These are phyloP conservation scores for Leptoxyphium fumago DNA, from an alignment of 2,329 filamentous ascomycete species.

Conservation along the genomic window DNA sequence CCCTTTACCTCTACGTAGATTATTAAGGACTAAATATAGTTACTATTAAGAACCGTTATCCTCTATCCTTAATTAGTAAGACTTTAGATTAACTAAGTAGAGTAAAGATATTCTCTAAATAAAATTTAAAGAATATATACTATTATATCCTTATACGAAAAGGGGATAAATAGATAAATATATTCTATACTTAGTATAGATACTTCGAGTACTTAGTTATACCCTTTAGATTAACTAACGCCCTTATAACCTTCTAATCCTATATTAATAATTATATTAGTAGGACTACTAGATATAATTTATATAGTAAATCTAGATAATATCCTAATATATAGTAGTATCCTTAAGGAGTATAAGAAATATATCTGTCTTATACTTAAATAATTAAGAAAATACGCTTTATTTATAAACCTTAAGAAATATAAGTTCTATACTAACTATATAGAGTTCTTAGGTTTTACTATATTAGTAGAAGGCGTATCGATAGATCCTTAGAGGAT, in stretches of 20 bases:
- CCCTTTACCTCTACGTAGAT: constrained; percentile 13
- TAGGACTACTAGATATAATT: constrained; percentile 1
- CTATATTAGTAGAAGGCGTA: constrained; percentile 3
- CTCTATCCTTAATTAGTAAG: too few species aligned
- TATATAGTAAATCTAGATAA: constrained; percentile 15
- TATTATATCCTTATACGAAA: constrained; percentile 3
- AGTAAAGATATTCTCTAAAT: too few species aligned
- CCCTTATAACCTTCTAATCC: constrained; percentile 10
- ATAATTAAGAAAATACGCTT: too few species aligned
- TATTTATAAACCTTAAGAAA: constrained; percentile 8
- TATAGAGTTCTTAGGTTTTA: constrained; percentile 6
- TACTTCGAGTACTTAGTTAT: neutral
- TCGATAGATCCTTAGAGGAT: too few species aligned
- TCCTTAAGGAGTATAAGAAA: too few species aligned
- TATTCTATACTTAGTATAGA: too few species aligned
- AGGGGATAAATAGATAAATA: too few species aligned
- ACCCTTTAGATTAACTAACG: constrained; percentile 10
- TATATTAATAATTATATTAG: constrained; percentile 10
- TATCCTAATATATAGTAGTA: constrained; percentile 15
- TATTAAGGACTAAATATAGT: constrained; percentile 16
- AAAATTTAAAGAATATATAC: neutral
- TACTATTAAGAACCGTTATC: too few species aligned
- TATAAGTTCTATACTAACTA: constrained; percentile 4
- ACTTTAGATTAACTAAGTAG: too few species aligned
- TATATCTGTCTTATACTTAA: too few species aligned